Conservation (phyloP, 345 rosid species). For the Salix purpurea region DNA sequence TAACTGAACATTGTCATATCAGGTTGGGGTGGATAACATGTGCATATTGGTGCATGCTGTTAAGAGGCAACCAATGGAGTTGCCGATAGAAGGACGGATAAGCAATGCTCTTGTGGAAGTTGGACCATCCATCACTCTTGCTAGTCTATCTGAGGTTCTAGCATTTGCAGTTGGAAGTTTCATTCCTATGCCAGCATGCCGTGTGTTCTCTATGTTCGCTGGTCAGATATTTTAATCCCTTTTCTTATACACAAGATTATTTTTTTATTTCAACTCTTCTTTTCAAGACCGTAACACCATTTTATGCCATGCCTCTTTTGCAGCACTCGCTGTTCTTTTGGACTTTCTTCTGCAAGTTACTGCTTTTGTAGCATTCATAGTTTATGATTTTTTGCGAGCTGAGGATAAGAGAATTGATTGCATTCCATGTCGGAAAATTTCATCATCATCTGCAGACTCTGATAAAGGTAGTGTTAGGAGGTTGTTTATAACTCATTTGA, state of each 20-base stretch:
- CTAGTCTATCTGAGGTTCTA: conserved; percentile 85
- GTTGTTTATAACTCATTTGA: conserved; percentile 4
- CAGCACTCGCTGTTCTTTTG: conserved; percentile 93
- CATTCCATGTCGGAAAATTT: conserved; percentile 70
- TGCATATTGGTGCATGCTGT: conserved; percentile 95
- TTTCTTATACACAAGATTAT: neutral
- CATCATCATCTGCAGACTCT: conserved; percentile 46
- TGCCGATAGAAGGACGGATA: conserved; percentile 70
- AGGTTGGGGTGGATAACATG: conserved; percentile 99
- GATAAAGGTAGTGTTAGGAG: conserved; percentile 52
- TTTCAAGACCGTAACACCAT: neutral
- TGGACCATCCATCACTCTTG: conserved; percentile 98
- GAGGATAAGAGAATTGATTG: conserved; percentile 80
- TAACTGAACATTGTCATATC: conserved; percentile 13
- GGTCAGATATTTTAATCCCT: conserved; percentile 40
- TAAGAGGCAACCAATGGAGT: conserved; percentile 77
- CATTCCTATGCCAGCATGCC: conserved; percentile 95
- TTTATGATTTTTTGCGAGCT: conserved; percentile 74
- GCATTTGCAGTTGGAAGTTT: conserved; percentile 97
- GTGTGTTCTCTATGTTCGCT: conserved; percentile 98
- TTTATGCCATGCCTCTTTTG: conserved; percentile 22
- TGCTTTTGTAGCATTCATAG: conserved; percentile 94
- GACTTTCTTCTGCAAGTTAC: conserved; percentile 96
- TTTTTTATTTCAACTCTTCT: neutral
- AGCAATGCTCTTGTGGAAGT: conserved; percentile 97